Evolutionary conservation across 2,329 filamentous ascomycete genomes (phyloP).

Genomic region (Cercospora sp.): DNA sequence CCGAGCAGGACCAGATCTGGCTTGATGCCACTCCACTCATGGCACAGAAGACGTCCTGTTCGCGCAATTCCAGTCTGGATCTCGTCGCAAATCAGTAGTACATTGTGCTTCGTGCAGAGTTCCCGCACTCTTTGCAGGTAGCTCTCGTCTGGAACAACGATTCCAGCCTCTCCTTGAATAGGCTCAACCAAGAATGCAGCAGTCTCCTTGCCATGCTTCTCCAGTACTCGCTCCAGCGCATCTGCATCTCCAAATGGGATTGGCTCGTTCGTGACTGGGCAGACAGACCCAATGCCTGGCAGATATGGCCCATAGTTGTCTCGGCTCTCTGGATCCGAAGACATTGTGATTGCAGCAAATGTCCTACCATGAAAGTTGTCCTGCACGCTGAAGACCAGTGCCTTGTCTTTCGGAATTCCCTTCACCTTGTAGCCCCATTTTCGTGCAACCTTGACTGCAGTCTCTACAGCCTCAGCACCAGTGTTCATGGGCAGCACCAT

Average conservation of each 20-base stretch:
- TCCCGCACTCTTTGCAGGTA: constrained; percentile 79
- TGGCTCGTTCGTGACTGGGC: constrained; percentile 71
- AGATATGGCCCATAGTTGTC: constrained; percentile 97
- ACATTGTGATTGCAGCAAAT: constrained; percentile 95
- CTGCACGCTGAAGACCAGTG: constrained; percentile 76
- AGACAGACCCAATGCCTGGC: constrained; percentile 76
- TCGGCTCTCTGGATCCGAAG: constrained; percentile 89
- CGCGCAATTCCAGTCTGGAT: constrained; percentile 97
- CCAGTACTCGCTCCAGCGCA: constrained; percentile 76
- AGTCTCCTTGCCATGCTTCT: constrained; percentile 77
- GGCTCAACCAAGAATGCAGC: constrained; percentile 94
- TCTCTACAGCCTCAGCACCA: constrained; percentile 93
- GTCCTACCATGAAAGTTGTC: constrained; percentile 98
- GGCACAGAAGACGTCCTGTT: constrained; percentile 90
- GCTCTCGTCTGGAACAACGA: constrained; percentile 87
- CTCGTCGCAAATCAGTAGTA: constrained; percentile 95
- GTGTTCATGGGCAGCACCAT: constrained; percentile 99
- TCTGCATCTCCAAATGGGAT: constrained; percentile 85
- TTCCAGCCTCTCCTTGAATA: constrained; percentile 95
- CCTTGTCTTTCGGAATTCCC: constrained; percentile 79
- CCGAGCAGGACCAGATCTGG: constrained; percentile 92
- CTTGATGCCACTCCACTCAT: constrained; percentile 92
- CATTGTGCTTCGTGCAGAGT: constrained; percentile 92
- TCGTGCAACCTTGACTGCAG: constrained; percentile 89
- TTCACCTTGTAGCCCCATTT: constrained; percentile 99